These are phyloP conservation scores for Corchorus olitorius DNA, from an alignment of 345 rosid genomes.

Conservation along the genomic window DNA sequence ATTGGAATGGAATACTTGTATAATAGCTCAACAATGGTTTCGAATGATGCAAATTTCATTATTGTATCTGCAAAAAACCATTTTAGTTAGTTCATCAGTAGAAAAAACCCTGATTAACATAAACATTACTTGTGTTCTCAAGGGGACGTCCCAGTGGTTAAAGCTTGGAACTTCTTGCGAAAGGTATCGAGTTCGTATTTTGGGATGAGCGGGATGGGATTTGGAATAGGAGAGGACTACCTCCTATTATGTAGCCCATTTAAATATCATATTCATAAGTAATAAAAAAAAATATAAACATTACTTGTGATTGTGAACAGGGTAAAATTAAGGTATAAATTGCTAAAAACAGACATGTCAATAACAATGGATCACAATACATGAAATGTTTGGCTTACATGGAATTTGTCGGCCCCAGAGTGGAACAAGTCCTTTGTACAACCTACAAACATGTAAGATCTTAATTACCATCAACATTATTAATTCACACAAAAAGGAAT, in stretches of 20 bases:
- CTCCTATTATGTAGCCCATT: too few relatives aligned
- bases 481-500: neutral
- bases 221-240: too few relatives aligned
- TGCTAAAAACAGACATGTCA: neutral
- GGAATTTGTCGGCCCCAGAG: conserved; percentile 99
- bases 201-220: too few relatives aligned
- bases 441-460: conserved; percentile 43
- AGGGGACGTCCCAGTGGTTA: too few relatives aligned
- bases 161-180: too few relatives aligned
- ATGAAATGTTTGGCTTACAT: conserved; percentile 50
- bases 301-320: too few relatives aligned
- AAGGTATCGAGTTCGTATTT: too few relatives aligned
- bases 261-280: too few relatives aligned
- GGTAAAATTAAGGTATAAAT: neutral
- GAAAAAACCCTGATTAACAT: neutral
- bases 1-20: conserved; percentile 80
- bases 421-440: conserved; percentile 86
- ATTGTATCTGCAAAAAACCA: conserved; percentile 68
- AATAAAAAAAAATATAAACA: too few relatives aligned
- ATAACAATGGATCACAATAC: neutral
- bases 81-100: neutral
- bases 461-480: neutral
- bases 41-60: conserved; percentile 98
- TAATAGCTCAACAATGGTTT: conserved; percentile 75
- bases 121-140: too few relatives aligned